Evolutionary conservation across 208 protist species (phyloP).

Genomic region (Acanthamoeba sp.): DNA sequence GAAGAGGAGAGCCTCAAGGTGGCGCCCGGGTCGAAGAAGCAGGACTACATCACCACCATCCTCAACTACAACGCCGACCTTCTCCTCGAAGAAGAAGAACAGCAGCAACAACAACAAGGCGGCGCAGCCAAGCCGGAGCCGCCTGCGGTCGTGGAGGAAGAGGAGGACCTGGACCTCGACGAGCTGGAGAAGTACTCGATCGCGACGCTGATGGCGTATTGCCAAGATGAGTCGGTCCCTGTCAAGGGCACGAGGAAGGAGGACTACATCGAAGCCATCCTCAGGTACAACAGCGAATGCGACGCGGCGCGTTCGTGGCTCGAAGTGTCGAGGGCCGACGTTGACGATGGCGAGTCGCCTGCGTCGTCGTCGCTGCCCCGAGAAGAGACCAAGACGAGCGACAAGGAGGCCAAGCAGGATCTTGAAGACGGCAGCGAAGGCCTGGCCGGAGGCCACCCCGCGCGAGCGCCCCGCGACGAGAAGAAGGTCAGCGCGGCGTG

Average conservation of each 20-base stretch:
- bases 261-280: not conserved
- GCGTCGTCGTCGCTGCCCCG: not conserved
- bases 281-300: not conserved
- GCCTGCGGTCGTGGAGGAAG: too few species aligned
- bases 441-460: too few species aligned
- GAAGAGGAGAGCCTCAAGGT: not conserved
- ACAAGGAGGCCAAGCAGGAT: not conserved
- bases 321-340: not conserved
- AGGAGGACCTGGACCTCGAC: slow-evolving; percentile 1
- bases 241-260: not conserved
- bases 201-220: not conserved
- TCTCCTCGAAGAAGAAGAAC: not conserved
- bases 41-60: slow-evolving; percentile 14
- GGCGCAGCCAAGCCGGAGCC: not conserved
- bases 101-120: not conserved
- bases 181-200: not conserved
- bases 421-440: too few species aligned
- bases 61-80: slow-evolving; percentile 19
- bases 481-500: not conserved
- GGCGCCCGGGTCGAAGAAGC: not conserved
- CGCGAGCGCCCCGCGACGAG: too few species aligned
- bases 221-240: not conserved
- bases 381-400: not conserved
- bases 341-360: not conserved
- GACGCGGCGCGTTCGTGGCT: not conserved